Conservation (phyloP, 1,284 basidiomycete genomes). For the Trichosporon ovoides region DNA sequence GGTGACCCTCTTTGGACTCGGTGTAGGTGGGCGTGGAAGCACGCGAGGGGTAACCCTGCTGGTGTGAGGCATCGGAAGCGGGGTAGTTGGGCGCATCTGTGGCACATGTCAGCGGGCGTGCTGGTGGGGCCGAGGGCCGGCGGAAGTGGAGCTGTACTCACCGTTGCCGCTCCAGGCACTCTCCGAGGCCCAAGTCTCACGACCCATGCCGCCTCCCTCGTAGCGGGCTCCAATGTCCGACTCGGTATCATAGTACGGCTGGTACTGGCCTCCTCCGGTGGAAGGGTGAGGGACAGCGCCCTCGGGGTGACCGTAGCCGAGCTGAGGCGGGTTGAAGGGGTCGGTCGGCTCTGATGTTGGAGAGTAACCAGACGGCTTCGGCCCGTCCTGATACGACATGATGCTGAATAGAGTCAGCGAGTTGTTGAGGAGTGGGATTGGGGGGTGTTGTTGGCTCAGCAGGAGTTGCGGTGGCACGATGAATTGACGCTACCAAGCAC, state of each 20-base stretch:
- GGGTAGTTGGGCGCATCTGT: slow-evolving; percentile 27
- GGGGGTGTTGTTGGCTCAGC: too few species aligned
- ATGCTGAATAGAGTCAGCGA: neutral
- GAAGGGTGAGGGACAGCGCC: slow-evolving; percentile 6
- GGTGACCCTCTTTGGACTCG: slow-evolving; percentile 58
- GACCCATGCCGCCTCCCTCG: slow-evolving; percentile 46
- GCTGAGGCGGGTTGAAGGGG: slow-evolving; percentile 39
- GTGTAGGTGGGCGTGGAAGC: slow-evolving; percentile 49
- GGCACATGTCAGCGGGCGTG: neutral
- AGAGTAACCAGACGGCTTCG: slow-evolving; percentile 19
- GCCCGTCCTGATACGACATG: slow-evolving; percentile 20
- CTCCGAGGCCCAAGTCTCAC: slow-evolving; percentile 48
- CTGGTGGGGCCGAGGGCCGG: neutral
- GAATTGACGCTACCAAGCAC: too few species aligned
- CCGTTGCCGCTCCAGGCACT: slow-evolving; percentile 37
- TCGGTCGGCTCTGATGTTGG: slow-evolving; percentile 20
- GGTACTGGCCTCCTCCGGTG: slow-evolving; percentile 31
- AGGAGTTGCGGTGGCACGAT: too few species aligned
- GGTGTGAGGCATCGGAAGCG: slow-evolving; percentile 37
- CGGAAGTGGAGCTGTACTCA: slow-evolving; percentile 39
- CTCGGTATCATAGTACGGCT: slow-evolving; percentile 66
- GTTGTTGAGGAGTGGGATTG: neutral
- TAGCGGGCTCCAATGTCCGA: slow-evolving; percentile 60
- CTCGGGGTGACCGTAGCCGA: slow-evolving; percentile 30
- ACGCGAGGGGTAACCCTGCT: slow-evolving; percentile 40